Percentiles rank a stretch among this genome's conserved stretches.
Conservation (phyloP, 305 asterid species). For the Fraxinus dipetala region DNA sequence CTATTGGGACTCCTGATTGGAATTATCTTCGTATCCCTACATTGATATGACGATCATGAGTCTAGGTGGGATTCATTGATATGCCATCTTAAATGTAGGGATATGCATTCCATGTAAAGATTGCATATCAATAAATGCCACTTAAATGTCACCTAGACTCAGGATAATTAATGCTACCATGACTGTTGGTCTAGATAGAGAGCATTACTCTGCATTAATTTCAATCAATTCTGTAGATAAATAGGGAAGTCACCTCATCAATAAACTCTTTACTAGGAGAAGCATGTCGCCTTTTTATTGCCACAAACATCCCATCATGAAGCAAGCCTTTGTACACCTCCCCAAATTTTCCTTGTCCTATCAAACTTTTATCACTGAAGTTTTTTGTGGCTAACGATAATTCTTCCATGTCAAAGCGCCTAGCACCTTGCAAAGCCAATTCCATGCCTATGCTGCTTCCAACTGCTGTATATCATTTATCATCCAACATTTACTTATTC, state of each 20-base stretch:
- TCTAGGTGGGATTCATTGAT: neutral
- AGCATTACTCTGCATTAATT: neutral
- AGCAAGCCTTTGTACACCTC: conserved; percentile 89
- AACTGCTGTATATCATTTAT: conserved; percentile 35
- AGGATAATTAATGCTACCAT: neutral
- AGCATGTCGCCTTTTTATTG: conserved; percentile 64
- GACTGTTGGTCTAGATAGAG: neutral
- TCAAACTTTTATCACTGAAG: conserved; percentile 68
- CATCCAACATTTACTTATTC: conserved; percentile 1
- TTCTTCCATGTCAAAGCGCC: conserved; percentile 65
- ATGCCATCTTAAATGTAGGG: neutral
- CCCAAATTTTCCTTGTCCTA: conserved; percentile 84
- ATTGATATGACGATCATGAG: neutral
- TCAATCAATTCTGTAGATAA: conserved; percentile 4
- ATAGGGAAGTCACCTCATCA: conserved; percentile 53
- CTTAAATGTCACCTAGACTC: neutral
- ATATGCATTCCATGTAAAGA: neutral
- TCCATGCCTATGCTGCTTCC: conserved; percentile 62
- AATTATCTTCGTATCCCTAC: neutral
- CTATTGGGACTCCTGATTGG: neutral
- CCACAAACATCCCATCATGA: conserved; percentile 86
- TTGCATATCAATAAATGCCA: neutral
- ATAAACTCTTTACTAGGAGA: conserved; percentile 61
- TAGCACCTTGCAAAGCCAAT: conserved; percentile 62
- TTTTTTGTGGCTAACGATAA: conserved; percentile 62